Evolutionary conservation across 371 early-diverging fungal genomes (phyloP).

Genomic region (Lichtheimia hyalospora): DNA sequence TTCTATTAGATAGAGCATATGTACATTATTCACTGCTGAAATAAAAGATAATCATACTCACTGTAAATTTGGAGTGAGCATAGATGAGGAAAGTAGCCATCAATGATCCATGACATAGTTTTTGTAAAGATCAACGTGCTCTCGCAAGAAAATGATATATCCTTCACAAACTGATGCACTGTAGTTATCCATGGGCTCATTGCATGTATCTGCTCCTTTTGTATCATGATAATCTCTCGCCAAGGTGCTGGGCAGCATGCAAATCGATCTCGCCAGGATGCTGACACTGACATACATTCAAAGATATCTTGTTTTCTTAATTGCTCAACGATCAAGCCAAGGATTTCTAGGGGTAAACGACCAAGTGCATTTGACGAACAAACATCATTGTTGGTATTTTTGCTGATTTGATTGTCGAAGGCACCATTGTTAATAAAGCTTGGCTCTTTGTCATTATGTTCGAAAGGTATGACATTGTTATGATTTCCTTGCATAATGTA

Average conservation of each 20-base stretch:
- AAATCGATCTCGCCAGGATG: background rate
- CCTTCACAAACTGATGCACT: background rate
- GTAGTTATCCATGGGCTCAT: background rate
- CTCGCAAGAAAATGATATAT: background rate
- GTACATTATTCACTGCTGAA: background rate
- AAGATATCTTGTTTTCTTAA: background rate
- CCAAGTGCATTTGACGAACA: too few species aligned
- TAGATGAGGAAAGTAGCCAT: background rate
- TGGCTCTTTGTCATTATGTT: too few species aligned
- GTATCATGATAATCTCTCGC: slow-evolving; percentile 1
- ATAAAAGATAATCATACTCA: background rate
- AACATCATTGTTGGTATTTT: too few species aligned
- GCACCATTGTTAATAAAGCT: too few species aligned
- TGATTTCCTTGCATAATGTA: too few species aligned
- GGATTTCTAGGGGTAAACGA: too few species aligned
- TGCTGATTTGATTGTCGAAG: too few species aligned
- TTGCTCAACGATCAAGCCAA: too few species aligned
- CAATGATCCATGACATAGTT: background rate
- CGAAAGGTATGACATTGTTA: too few species aligned
- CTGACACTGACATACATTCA: slow-evolving; percentile 6
- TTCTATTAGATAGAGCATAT: background rate
- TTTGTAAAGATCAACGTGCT: background rate
- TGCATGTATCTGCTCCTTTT: background rate
- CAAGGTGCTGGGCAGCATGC: background rate
- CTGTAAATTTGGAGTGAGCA: background rate